phyloP scores from a whole-genome alignment of 129 eudicot species.

The Pulicaria dysenterica region DNA sequence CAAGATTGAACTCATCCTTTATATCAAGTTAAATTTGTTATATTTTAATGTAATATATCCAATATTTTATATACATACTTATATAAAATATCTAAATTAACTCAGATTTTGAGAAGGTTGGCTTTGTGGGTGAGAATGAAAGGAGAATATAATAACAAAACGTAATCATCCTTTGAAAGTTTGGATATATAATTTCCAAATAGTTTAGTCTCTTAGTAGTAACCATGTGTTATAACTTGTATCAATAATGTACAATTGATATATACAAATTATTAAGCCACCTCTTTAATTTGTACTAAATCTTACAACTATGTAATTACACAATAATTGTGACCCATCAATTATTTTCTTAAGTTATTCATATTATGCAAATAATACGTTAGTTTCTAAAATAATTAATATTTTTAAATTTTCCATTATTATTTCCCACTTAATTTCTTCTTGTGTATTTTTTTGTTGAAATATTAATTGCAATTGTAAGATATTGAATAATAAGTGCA shows the following conservation, averaged over 20 bases:
- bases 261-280: slow-evolving; percentile 17
- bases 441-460: no score
- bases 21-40: no score
- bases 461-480: no score
- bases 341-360: slow-evolving; percentile 1
- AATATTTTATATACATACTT: no score
- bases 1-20: no score
- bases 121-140: no score
- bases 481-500: no score
- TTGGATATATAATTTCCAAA: not conserved
- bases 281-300: not conserved
- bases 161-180: no score
- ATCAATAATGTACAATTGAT: slow-evolving; percentile 23
- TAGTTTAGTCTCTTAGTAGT: not conserved
- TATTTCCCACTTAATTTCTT: not conserved
- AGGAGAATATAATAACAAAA: no score
- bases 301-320: slow-evolving; percentile 1
- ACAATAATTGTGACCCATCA: slow-evolving; percentile 18
- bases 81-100: no score
- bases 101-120: no score
- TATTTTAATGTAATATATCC: no score
- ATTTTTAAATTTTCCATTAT: not conserved
- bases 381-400: not conserved
- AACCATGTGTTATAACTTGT: slow-evolving; percentile 28
- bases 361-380: not conserved